Percentiles rank a stretch among this genome's conserved stretches.
phyloP scores from a whole-genome alignment of 1,284 basidiomycete species.

The Papiliotrema flavescens region DNA sequence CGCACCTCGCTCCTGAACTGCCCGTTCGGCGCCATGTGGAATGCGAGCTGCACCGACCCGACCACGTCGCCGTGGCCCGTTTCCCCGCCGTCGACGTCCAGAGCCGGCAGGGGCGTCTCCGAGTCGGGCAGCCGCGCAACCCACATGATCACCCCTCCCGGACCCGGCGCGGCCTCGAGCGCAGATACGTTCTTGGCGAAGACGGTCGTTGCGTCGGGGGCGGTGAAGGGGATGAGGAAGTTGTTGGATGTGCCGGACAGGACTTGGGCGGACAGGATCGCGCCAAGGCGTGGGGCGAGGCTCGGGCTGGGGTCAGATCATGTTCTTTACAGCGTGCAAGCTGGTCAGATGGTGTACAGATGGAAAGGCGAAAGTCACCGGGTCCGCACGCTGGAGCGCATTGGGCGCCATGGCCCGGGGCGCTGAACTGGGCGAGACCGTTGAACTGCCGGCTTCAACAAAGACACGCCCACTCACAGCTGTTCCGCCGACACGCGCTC shows the following conservation, averaged over 20 bases:
- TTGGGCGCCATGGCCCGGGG: too few relatives aligned
- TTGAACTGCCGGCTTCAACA: too few relatives aligned
- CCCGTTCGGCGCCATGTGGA: conserved; percentile 14
- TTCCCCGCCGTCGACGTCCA: conserved; percentile 4
- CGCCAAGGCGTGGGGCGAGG: conserved; percentile 8
- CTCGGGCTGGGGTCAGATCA: neutral
- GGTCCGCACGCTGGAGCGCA: too few relatives aligned
- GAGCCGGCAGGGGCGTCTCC: neutral
- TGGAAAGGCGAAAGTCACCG: too few relatives aligned
- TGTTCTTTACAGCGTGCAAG: too few relatives aligned
- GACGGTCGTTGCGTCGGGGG: neutral
- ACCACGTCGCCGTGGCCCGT: conserved; percentile 8
- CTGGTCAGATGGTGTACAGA: too few relatives aligned
- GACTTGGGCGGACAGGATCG: conserved; percentile 8
- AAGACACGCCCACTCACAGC: too few relatives aligned
- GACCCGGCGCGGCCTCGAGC: neutral
- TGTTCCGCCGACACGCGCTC: too few relatives aligned
- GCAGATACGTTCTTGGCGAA: conserved; percentile 4
- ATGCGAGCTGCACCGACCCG: conserved; percentile 14
- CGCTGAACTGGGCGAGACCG: too few relatives aligned
- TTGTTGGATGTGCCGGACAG: conserved; percentile 3
- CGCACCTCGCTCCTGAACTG: conserved; percentile 13
- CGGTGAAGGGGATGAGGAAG: conserved; percentile 8
- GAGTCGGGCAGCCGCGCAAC: conserved; percentile 4
- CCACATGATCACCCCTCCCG: conserved; percentile 11